Conservation (phyloP, 208 protist genomes). For the Acanthamoeba rhysodes region DNA sequence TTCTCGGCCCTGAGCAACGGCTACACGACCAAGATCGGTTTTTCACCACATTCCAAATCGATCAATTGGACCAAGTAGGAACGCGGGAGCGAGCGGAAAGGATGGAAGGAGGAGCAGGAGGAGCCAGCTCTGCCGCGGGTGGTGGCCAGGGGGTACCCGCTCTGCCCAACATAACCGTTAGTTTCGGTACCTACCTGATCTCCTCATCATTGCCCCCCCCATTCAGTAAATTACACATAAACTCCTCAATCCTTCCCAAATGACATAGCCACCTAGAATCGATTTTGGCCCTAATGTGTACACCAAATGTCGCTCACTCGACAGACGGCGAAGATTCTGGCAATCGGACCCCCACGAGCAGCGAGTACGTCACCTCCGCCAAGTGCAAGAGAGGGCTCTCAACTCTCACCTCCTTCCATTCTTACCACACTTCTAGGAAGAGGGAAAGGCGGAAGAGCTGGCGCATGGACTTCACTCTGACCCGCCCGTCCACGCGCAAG, state of each 20-base stretch:
- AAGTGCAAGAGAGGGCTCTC: no score
- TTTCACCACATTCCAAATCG: no score
- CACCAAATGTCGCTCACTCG: no score
- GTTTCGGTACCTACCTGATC: neutral
- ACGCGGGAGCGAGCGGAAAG: neutral
- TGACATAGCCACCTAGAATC: no score
- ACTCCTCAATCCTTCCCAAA: neutral
- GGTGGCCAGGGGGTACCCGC: neutral
- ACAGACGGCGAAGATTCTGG: neutral
- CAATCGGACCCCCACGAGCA: neutral
- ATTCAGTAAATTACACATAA: neutral
- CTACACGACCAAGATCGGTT: no score
- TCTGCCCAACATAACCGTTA: neutral
- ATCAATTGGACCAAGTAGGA: neutral
- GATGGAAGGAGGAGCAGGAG: neutral
- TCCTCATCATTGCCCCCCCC: no score
- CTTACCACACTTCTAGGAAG: no score
- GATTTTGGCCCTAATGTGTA: no score
- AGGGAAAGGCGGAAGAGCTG: constrained; percentile 19
- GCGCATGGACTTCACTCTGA: neutral
- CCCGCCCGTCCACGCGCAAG: no score
- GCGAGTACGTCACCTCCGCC: no score
- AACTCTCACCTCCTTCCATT: no score
- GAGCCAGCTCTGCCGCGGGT: neutral
- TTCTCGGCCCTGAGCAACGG: no score